Evolutionary conservation across 306 rosid species (phyloP), one percentile per base, ranked within the genome.

Genomic region (Vigna trinervia): DNA sequence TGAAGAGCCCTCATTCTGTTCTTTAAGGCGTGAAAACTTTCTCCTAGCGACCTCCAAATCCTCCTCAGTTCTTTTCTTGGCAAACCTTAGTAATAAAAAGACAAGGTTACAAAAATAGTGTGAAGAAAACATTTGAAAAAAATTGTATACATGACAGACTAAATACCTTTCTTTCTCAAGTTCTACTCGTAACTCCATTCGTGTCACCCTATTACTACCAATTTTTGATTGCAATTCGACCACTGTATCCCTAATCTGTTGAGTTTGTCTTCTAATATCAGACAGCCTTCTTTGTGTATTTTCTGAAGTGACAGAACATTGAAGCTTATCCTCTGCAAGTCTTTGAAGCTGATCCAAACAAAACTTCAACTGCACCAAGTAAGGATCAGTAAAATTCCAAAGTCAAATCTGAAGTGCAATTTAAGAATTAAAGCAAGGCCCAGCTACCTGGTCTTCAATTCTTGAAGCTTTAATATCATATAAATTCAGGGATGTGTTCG

Each of bases 81-180:
- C 71, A 85, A 87, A 91, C 92, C 99, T 96, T 96, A 79, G 74
- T 50, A 30, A 78, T 30, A 14, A 60, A 65, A 53, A 51, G 52
- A 47, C 73, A 67, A 50, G 50, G 74, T 68, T 70, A 46, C 12
- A 62, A 66, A 46, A 68, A 38, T 8, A 39, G 19, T 26, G 54
- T 26, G 62, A 64, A 15, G 22, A 43, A 74, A 34, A 48, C 13
- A 76, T 39, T 51, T 28, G 28, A 69, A 45, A 57, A 59, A 77
- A 13, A 53, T 52, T 14, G 52, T 48, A 28, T 12, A 38, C 41
- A 72, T 47, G 22, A 36, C 12, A 48, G 71, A 60, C 39, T 62
- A 52, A 32, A n/a, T 84, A 93, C 99, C 98, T 89, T 80, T 96
- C 99, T 69, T 59, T 96, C 85, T 93, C 98, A 22, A 91, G 80